Evolutionary conservation across 2,329 filamentous ascomycete species (phyloP), one percentile per base, ranked within the genome.

Genomic region (Diaporthe caulivora): DNA sequence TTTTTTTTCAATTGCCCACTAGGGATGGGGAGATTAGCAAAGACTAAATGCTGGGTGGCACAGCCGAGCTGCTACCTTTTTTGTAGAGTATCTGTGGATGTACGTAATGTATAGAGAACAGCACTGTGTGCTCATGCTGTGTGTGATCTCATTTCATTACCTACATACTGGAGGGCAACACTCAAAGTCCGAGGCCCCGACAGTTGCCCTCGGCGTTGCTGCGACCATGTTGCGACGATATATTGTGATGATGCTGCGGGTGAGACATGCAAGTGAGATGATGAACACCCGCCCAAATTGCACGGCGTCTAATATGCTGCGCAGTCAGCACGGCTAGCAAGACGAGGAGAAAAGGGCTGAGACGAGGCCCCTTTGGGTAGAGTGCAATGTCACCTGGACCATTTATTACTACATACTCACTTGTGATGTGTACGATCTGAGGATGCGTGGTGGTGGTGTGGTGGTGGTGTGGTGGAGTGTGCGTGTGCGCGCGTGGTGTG

Each of bases 51-150:
- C 26, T 65, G 60, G 60, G 60, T 65, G 18, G 42, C 60, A 65
- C 60, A 65, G 60, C 60, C 60, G 60, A 65, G n/a, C 44, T 49
- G 49, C 60, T n/a, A n/a, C n/a, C n/a, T n/a, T n/a, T n/a, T n/a
- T n/a, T n/a, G n/a, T n/a, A n/a, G n/a, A n/a, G 55, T n/a, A 26
- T 42, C 34, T 60, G 34, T 60, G n/a, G 6, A 42, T 26, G 55
- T 10, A 42, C 18, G 55, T 10, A 42, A 60, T 26, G 15, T 34
- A 34, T 9, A 34, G 5, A n/a, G n/a, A n/a, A n/a, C n/a, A n/a
- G n/a, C 40, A 42, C 34, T 60, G 55, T 60, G 55, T 34, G 55
- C n/a, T 18, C 26, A 34, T 60, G n/a, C n/a, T 42, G 26, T 29
- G 57, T 26, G 44, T 49, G 42, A 47, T 64, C 15, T 65, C 26